These are phyloP conservation scores for Tardiomyces blankii DNA, from an alignment of 1,139 yeast genomes.

Conservation along the genomic window DNA sequence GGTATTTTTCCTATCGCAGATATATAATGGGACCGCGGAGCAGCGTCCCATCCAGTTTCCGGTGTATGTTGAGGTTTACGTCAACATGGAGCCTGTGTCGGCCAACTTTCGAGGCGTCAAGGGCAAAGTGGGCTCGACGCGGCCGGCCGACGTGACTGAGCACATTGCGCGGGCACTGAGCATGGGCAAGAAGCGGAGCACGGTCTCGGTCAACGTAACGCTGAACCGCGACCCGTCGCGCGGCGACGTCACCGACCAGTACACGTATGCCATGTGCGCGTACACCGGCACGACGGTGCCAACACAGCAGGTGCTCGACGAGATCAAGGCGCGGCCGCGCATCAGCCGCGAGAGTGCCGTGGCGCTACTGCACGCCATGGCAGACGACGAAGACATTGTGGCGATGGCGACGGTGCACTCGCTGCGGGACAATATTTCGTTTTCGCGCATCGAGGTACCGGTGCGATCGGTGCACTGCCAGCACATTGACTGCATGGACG, in stretches of 20 bases:
- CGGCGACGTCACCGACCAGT: conserved; percentile 11
- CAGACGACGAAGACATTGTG: conserved; percentile 29
- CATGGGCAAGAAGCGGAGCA: background rate
- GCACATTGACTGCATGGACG: conserved; percentile 34
- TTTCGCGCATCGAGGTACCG: conserved; percentile 27
- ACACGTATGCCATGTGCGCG: conserved; percentile 19
- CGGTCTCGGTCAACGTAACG: conserved; percentile 2
- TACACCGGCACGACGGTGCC: conserved; percentile 17
- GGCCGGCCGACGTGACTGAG: conserved; percentile 28
- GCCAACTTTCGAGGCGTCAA: conserved; percentile 27
- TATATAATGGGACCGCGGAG: conserved; percentile 4
- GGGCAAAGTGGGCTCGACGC: conserved; percentile 28
- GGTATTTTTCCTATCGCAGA: conserved; percentile 15
- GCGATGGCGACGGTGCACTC: conserved; percentile 25
- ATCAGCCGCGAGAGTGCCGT: conserved; percentile 15
- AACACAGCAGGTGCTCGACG: conserved; percentile 16
- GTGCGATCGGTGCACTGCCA: conserved; percentile 27
- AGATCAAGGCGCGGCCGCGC: conserved; percentile 17
- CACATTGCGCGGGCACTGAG: background rate
- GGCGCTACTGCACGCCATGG: conserved; percentile 16
- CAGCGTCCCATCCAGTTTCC: conserved; percentile 16
- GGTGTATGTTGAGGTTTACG: conserved; percentile 11
- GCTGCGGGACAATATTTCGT: conserved; percentile 29
- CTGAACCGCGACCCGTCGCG: conserved; percentile 6
- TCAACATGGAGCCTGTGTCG: conserved; percentile 15